phyloP scores from a whole-genome alignment of 2,329 filamentous ascomycete species.

The Beauveria pseudobassiana region DNA sequence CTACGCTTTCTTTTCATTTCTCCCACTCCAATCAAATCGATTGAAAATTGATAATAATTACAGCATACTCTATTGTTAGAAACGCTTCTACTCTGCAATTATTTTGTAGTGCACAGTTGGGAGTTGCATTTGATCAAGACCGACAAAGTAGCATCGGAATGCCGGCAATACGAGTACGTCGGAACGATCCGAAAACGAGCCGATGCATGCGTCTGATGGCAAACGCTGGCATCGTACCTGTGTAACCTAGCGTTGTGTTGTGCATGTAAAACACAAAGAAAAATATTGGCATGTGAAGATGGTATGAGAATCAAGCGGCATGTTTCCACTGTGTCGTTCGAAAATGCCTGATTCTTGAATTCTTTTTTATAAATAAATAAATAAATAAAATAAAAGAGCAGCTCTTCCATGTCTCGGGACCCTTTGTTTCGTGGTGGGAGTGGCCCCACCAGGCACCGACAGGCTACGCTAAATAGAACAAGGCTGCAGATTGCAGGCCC shows the following conservation, averaged over 20 bases:
- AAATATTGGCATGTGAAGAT: constrained; percentile 4
- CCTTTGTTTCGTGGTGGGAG: neutral
- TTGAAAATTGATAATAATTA: too few species aligned
- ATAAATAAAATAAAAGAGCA: neutral
- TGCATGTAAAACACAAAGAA: neutral
- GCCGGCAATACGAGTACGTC: constrained; percentile 5
- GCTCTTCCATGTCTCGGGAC: neutral
- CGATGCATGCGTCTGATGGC: too few species aligned
- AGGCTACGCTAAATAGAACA: neutral
- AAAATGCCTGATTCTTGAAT: neutral
- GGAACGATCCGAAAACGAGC: constrained; percentile 6
- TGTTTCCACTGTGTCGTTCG: neutral
- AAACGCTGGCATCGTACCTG: too few species aligned
- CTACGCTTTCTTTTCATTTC: too few species aligned
- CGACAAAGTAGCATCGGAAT: too few species aligned
- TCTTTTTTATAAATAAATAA: neutral
- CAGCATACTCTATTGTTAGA: too few species aligned
- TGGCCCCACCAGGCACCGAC: neutral
- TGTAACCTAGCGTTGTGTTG: too few species aligned
- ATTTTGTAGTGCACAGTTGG: too few species aligned
- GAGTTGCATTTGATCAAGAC: too few species aligned
- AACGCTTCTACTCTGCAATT: too few species aligned
- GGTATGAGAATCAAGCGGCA: constrained; percentile 5
- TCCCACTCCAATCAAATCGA: too few species aligned
- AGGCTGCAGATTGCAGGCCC: constrained; percentile 4